phyloP scores from a whole-genome alignment of 1,284 basidiomycete species.

The Pholiota adiposa region DNA sequence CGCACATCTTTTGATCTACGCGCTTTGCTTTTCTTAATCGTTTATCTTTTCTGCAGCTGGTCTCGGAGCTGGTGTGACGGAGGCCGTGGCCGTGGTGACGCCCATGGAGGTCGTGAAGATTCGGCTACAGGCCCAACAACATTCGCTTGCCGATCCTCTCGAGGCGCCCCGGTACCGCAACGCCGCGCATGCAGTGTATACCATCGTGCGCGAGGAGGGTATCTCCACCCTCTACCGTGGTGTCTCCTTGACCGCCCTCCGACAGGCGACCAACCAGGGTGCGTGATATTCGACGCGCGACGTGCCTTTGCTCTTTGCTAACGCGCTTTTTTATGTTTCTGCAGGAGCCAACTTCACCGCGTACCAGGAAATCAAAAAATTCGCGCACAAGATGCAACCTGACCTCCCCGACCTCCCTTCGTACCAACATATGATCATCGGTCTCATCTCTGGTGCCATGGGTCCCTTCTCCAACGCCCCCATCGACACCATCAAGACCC shows the following conservation, averaged over 20 bases:
- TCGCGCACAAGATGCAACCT: conserved; percentile 80
- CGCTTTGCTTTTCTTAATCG: conserved; percentile 8
- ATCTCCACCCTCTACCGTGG: conserved; percentile 88
- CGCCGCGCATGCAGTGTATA: conserved; percentile 95
- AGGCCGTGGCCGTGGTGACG: conserved; percentile 93
- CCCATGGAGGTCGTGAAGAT: conserved; percentile 99
- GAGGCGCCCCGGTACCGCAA: conserved; percentile 96
- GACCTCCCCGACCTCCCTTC: conserved; percentile 80
- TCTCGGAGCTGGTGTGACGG: conserved; percentile 92
- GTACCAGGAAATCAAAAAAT: conserved; percentile 95
- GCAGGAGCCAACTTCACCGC: conserved; percentile 96
- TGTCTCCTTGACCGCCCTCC: conserved; percentile 89
- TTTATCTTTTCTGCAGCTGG: conserved; percentile 63
- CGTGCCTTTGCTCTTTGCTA: not conserved
- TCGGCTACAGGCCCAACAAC: conserved; percentile 96
- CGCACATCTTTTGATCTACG: conserved; percentile 24
- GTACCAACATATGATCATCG: conserved; percentile 94
- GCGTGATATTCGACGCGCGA: conserved; percentile 20
- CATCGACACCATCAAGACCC: conserved; percentile 97
- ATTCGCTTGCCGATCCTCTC: conserved; percentile 95
- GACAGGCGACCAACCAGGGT: conserved; percentile 99
- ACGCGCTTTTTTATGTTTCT: not conserved
- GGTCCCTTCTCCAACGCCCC: conserved; percentile 97
- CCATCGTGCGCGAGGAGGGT: conserved; percentile 95
- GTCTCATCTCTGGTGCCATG: conserved; percentile 96